Evolutionary conservation across 495 filamentous ascomycete genomes (phyloP).

Genomic region (Trypethelium eluteriae): DNA sequence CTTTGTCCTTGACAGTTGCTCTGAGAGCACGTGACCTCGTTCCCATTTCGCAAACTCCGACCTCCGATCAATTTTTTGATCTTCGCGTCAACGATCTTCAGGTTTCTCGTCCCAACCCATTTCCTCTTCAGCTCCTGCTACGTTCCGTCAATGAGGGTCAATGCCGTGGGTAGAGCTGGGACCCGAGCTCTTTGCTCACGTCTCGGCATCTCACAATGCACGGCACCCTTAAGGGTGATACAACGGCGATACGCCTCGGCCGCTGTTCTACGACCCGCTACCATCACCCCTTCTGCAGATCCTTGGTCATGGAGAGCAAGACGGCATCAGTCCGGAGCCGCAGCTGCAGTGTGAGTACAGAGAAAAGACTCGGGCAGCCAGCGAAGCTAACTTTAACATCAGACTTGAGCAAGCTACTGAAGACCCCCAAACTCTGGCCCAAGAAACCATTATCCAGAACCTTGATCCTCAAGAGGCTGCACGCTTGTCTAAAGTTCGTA

Average conservation of each 20-base stretch:
- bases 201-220: not conserved
- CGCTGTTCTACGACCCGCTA: slow-evolving; percentile 6
- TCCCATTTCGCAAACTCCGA: not conserved
- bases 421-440: slow-evolving; percentile 51
- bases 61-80: slow-evolving; percentile 9
- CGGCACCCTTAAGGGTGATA: not conserved
- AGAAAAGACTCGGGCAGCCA: slow-evolving; percentile 5
- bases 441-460: slow-evolving; percentile 64
- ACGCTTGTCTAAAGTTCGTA: slow-evolving; percentile 71
- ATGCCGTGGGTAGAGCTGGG: not conserved
- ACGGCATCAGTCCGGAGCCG: slow-evolving; percentile 29
- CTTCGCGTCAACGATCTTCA: not conserved
- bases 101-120: not conserved
- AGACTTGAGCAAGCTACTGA: slow-evolving; percentile 56
- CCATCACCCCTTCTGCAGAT: not conserved
- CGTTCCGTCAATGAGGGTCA: not conserved
- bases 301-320: slow-evolving; percentile 13
- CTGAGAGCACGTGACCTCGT: not conserved
- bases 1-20: no score
- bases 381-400: slow-evolving; percentile 3
- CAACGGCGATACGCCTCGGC: slow-evolving; percentile 11
- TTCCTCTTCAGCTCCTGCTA: not conserved
- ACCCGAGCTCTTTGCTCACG: not conserved
- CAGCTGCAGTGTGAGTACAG: slow-evolving; percentile 39
- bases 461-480: slow-evolving; percentile 66